Base-by-base conservation (phyloP, 441 rosid genomes). In the Pelargonium fulgidum region DNA sequence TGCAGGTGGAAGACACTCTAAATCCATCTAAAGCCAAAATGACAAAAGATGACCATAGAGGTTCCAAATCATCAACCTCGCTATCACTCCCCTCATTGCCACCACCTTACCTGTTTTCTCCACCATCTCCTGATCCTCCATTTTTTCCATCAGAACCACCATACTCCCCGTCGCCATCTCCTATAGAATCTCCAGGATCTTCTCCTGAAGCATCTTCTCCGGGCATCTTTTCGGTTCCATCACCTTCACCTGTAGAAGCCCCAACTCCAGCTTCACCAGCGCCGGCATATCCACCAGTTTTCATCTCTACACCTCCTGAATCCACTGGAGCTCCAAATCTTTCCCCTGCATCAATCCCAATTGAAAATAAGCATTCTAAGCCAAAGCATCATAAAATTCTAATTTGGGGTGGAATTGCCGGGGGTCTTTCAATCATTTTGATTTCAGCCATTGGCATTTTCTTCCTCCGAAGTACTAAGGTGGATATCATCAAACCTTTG, bases 231-330 rank as follows among this genome's bases (percentile, higher is more conserved):
- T 75, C 78, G 10, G 17, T 78, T 52, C 80, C 83, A 66, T 67
- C 85, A 42, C 76, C 84, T 48, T 65, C 87, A 47, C 82, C 81
- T 59, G 16, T 14, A 9, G 70, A 50, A 66, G 78, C 80, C 47
- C 79, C 78, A 42, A 22, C 77, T 64, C 73, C 79, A 48, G 61
- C 71, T 56, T 72, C 83, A 26, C 71, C 78, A 48, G 64, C 71
- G 45, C 75, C 83, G 20, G 64, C 44, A 24, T 33, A 76, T 69
- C 59, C 72, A 11, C 77, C 77, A 8, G n/a, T 33, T 62, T 66
- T 22, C 48, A 70, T 58, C 64, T 61, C 66, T 24, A 62, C 78
- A 65, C 80, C 81, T 42, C 74, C 81, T 65, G 67, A 72, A 54
- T 45, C 45, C 20, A 64, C 58, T 17, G 8, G 39, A 65, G 11